These are phyloP conservation scores for Pseudoturritis turrita DNA, from an alignment of 345 rosid genomes.

Conservation along the genomic window DNA sequence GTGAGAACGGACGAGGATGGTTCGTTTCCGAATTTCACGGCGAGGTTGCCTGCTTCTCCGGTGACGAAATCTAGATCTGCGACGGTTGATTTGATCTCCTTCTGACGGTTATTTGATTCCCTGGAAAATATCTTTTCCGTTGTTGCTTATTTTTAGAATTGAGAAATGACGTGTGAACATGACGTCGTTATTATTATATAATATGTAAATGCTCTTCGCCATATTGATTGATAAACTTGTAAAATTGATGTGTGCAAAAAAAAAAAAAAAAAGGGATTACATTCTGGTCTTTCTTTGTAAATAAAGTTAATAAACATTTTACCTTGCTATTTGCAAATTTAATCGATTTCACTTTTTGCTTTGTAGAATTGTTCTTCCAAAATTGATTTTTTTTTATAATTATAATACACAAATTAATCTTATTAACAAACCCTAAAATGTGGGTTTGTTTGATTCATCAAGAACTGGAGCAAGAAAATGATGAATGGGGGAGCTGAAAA, in stretches of 20 bases:
- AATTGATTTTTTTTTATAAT: neutral
- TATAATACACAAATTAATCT: neutral
- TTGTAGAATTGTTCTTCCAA: neutral
- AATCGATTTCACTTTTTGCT: neutral
- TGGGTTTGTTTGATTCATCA: neutral
- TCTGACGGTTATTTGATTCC: conserved; percentile 15
- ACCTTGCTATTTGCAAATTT: no score
- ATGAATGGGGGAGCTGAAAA: no score
- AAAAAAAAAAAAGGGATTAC: no score
- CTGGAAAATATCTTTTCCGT: conserved; percentile 2
- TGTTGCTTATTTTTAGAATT: neutral
- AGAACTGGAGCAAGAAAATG: neutral
- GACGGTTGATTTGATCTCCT: conserved; percentile 29
- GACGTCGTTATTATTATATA: conserved; percentile 14
- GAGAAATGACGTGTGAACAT: neutral
- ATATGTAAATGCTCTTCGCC: conserved; percentile 5
- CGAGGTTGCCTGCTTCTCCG: conserved; percentile 58
- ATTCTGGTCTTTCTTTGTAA: neutral
- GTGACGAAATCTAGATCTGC: conserved; percentile 8
- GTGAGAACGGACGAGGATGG: conserved; percentile 36
- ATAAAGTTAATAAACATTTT: conserved; percentile 2
- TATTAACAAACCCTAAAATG: conserved; percentile 1
- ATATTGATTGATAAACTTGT: conserved; percentile 10
- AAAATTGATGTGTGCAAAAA: neutral
- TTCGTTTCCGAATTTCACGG: conserved; percentile 33